Conservation (phyloP, 352 stramenopile species). For the Phytopythium montanum region DNA sequence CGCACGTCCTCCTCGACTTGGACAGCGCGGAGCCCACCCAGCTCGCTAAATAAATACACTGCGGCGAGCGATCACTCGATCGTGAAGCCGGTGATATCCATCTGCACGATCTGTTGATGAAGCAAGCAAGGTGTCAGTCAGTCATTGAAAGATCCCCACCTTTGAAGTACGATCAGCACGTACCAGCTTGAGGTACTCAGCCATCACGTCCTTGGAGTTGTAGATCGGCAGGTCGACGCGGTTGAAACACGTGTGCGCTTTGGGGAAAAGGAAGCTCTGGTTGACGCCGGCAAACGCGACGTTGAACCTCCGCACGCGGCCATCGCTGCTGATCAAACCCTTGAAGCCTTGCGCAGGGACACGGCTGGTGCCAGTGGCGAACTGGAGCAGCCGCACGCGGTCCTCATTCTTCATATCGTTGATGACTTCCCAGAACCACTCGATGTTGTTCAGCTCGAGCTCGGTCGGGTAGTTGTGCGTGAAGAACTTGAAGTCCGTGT, state of each 20-base stretch:
- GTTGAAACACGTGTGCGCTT: constrained; percentile 86
- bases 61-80: constrained; percentile 45
- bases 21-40: background rate
- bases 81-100: constrained; percentile 96
- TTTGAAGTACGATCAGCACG: background rate
- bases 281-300: constrained; percentile 61
- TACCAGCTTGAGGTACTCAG: constrained; percentile 66
- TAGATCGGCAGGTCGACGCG: constrained; percentile 77
- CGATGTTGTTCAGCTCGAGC: constrained; percentile 85
- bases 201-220: constrained; percentile 58
- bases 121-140: background rate
- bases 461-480: constrained; percentile 60
- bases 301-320: constrained; percentile 73
- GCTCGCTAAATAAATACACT: constrained; percentile 9
- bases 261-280: constrained; percentile 68
- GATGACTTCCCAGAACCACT: constrained; percentile 98
- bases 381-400: constrained; percentile 75
- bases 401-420: constrained; percentile 71
- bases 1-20: constrained; percentile 18
- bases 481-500: constrained; percentile 79
- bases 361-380: constrained; percentile 76
- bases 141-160: background rate
- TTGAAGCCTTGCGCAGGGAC: constrained; percentile 84
- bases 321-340: constrained; percentile 79
- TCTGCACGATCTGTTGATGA: constrained; percentile 88